Evolutionary conservation across 352 stramenopile genomes (phyloP), one percentile per base, ranked within the genome.

Genomic region (Phytophthora europaea): DNA sequence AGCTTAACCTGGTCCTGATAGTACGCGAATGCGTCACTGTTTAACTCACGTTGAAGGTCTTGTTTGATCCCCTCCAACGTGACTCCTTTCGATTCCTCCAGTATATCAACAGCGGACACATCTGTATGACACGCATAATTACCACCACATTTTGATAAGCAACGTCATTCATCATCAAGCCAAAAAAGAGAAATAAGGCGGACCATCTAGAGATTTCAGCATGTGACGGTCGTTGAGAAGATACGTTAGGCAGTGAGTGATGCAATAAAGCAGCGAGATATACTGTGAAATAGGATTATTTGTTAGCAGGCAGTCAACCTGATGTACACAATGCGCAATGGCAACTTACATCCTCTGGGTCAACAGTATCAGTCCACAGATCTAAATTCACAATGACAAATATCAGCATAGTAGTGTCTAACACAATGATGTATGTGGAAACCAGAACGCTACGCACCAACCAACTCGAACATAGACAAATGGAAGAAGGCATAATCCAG

Each of bases 381-480:
- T 92, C 86, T 73, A 54, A 43, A 67, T 51, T n/a, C 8, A 43
- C 18, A 16, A 57, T 52, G 31, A 13, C 34, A 40, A 43, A 28
- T 45, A 33, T 10, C 9, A 70, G 34, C n/a, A n/a, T n/a, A 8
- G 65, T 22, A 43, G 38, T 1, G 16, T 8, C 40, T 15, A 13
- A 15, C 36, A 22, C 18, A 55, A 20, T 10, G 0, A 15, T 16
- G 9, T 12, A 43, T 16, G 6, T 22, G 6, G 1, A 57, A 45
- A 12, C 15, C 16, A 47, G 7, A 31, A 20, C 51, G 13, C 36
- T 10, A 75, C 87, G 40, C 51, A 93, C 84, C 85, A 31, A 93
- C 88, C 18, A 95, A 76, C 47, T 95, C 88, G 67, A 94, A 94
- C 82, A 95, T 93, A 15, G 88, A 94, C 38, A 92, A 78, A 61